Conservation (phyloP, 106 monocot genomes). For the Allium sativum region DNA sequence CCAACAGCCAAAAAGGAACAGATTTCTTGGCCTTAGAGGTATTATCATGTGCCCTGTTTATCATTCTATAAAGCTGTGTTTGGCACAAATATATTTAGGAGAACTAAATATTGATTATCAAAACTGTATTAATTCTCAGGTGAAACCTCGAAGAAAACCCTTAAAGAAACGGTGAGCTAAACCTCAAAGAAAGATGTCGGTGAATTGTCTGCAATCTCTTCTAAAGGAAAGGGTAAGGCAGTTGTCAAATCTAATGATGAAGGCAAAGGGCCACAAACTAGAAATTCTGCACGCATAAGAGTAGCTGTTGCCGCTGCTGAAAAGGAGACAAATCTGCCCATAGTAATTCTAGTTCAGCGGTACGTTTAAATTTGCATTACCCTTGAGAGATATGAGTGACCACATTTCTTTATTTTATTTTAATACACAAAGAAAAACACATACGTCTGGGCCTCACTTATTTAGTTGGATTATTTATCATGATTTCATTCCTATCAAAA, state of each 20-base stretch:
- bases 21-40: too few species aligned
- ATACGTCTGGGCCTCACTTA: not conserved
- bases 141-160: too few species aligned
- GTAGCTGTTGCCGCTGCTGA: slow-evolving; percentile 56
- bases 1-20: too few species aligned
- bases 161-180: too few species aligned
- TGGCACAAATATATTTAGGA: too few species aligned
- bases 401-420: not conserved
- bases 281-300: slow-evolving; percentile 68
- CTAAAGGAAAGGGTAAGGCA: slow-evolving; percentile 94
- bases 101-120: too few species aligned
- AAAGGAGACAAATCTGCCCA: slow-evolving; percentile 39
- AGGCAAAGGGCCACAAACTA: slow-evolving; percentile 65
- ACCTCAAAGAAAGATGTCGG: slow-evolving; percentile 45
- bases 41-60: too few species aligned
- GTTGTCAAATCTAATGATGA: slow-evolving; percentile 69
- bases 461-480: not conserved
- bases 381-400: not conserved
- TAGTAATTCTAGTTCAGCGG: slow-evolving; percentile 70
- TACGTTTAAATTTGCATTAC: slow-evolving; percentile 7
- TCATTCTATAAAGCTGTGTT: too few species aligned
- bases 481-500: too few species aligned
- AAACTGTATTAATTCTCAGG: too few species aligned
- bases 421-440: not conserved
- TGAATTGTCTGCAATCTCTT: slow-evolving; percentile 46